Evolutionary conservation across 805 yeast genomes (phyloP).

Genomic region (Pichia ethanolica): DNA sequence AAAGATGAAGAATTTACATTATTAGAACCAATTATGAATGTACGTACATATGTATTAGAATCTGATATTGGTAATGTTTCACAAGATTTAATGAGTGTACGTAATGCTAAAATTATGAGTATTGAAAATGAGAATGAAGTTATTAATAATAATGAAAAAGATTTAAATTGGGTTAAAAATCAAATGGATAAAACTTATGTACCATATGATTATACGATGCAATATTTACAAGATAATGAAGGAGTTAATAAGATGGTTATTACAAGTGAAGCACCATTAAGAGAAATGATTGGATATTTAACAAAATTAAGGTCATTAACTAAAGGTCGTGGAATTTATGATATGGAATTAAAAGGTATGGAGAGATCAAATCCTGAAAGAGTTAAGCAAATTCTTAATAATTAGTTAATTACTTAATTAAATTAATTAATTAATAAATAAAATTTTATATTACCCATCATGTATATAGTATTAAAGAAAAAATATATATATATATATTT

Average conservation of each 20-base stretch:
- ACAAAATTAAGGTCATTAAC: slow-evolving; percentile 73
- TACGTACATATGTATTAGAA: slow-evolving; percentile 57
- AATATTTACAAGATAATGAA: slow-evolving; percentile 21
- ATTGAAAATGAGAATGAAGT: slow-evolving; percentile 53
- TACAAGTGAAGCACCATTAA: slow-evolving; percentile 75
- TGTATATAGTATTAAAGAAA: not conserved
- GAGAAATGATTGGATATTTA: slow-evolving; percentile 87
- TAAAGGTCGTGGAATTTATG: slow-evolving; percentile 80
- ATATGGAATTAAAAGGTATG: slow-evolving; percentile 74
- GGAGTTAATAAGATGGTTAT: slow-evolving; percentile 44
- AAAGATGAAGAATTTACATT: slow-evolving; percentile 37
- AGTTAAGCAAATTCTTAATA: slow-evolving; percentile 28
- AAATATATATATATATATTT: no score
- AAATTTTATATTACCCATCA: not conserved
- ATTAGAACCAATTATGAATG: slow-evolving; percentile 84
- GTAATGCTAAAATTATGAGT: slow-evolving; percentile 67
- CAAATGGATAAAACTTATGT: slow-evolving; percentile 58
- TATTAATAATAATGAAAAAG: slow-evolving; percentile 6
- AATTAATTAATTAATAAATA: no score
- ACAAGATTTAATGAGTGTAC: slow-evolving; percentile 72
- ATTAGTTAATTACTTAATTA: not conserved
- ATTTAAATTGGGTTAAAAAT: slow-evolving; percentile 39
- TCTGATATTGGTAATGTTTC: slow-evolving; percentile 75
- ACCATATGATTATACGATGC: slow-evolving; percentile 70
- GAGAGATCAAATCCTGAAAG: slow-evolving; percentile 53